Evolutionary conservation across 441 rosid species (phyloP), one percentile per base, ranked within the genome.

Genomic region (Biscutella auriculata): DNA sequence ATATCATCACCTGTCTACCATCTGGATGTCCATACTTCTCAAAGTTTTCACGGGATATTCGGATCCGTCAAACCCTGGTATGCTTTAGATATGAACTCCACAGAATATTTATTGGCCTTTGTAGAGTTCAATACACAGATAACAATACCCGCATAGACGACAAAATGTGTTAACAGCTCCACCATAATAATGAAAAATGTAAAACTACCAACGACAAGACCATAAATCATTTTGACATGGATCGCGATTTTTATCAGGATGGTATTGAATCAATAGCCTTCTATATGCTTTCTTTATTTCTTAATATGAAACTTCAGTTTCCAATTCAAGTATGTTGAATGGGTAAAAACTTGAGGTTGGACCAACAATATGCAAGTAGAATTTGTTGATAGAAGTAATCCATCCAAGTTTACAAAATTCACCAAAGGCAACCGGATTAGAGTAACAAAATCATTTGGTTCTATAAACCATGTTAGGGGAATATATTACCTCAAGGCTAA

Each of bases 1-100:
- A 19, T 19, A 19, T 19, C 4, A 19, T 19, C 23, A 19, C 99
- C 87, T 87, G 96, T 77, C 89, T 87, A 58, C 99, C 99, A 75
- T 94, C 99, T 4, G 97, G 99, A 76, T 94, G 99, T 30, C 99
- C 99, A 68, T 94, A 94, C 77, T 89, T 93, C 77, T 94, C 99
- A 76, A 73, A 94, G 74, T 89, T 94, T 77, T 94, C 97, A 50
- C 93, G 96, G 46, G 97, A 89, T 29, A 81, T 50, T 15, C n/a
- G 99, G 89, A 70, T 94, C 96, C 15, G 97, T 94, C 53, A 94
- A 77, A 52, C 97, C 97, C 66, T 94, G 96, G 75, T 87, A 94
- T 34, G 99, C 99, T 82, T 94, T 90, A 40, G 95, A 79, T 72
- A 94, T 87, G 68, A 36, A 90, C 78, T 87, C 99, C 77, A 94